A percentile compares a stretch with the other conserved stretches of the same genome.
phyloP scores from a whole-genome alignment of 768 basidiomycete genomes.

The Fomitopsis pulvina region DNA sequence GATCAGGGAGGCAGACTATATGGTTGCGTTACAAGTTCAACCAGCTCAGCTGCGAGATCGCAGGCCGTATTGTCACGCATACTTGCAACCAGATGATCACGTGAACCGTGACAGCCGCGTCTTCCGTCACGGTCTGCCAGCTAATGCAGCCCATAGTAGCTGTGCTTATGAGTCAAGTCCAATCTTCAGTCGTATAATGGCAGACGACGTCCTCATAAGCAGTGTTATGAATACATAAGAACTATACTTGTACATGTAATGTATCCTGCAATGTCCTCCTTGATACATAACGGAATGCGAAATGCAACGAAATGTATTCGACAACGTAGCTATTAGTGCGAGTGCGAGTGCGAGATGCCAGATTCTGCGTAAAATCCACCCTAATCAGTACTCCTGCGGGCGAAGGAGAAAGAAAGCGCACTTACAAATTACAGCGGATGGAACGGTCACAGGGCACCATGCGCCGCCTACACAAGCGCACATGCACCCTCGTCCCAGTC shows the following conservation, averaged over 20 bases:
- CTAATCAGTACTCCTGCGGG: not conserved
- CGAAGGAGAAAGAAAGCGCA: not conserved
- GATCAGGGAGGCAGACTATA: no score
- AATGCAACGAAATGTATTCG: not conserved
- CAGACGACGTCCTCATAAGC: no score
- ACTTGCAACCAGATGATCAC: not conserved
- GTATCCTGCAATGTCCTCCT: not conserved
- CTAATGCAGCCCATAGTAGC: not conserved
- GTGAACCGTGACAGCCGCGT: not conserved
- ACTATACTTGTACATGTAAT: not conserved
- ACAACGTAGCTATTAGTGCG: not conserved
- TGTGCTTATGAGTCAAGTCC: not conserved
- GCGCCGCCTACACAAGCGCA: slow-evolving; percentile 16
- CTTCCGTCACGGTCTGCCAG: not conserved
- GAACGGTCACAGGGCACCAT: slow-evolving; percentile 1
- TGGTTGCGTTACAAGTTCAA: no score
- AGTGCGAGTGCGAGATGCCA: not conserved
- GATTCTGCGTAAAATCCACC: not conserved
- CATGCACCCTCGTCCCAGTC: slow-evolving; percentile 55
- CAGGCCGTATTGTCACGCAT: no score
- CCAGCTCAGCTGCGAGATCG: no score
- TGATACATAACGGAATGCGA: not conserved
- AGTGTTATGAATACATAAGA: not conserved
- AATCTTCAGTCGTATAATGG: no score
- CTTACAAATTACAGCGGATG: slow-evolving; percentile 4